Conservation (phyloP, 1,284 basidiomycete species). For the Papiliotrema terrestris region DNA sequence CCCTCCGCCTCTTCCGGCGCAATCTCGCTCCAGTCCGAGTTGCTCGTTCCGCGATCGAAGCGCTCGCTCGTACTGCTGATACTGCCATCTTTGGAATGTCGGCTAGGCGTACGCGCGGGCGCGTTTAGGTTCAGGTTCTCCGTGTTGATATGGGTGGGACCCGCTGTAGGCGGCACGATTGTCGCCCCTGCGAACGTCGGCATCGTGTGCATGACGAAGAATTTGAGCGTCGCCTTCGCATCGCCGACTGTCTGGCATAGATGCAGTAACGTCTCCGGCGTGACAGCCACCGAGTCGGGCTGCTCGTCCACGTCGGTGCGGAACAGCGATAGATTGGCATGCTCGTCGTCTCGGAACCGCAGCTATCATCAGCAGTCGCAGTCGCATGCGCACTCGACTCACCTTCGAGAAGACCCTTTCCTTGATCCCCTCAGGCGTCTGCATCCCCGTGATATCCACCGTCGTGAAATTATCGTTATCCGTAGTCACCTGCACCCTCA, state of each 20-base stretch:
- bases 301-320: slow-evolving; percentile 75
- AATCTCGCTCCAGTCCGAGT: slow-evolving; percentile 28
- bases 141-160: slow-evolving; percentile 26
- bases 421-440: slow-evolving; percentile 67
- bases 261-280: slow-evolving; percentile 64
- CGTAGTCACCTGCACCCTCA: slow-evolving; percentile 59
- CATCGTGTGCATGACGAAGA: slow-evolving; percentile 58
- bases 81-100: slow-evolving; percentile 43
- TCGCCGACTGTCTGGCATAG: slow-evolving; percentile 72
- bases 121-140: slow-evolving; percentile 16
- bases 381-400: slow-evolving; percentile 27
- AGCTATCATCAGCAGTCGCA: slow-evolving; percentile 56
- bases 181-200: slow-evolving; percentile 33
- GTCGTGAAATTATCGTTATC: slow-evolving; percentile 75
- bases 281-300: slow-evolving; percentile 66
- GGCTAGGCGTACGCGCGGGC: slow-evolving; percentile 20
- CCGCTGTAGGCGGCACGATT: slow-evolving; percentile 31
- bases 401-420: slow-evolving; percentile 84
- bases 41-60: slow-evolving; percentile 18
- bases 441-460: slow-evolving; percentile 71
- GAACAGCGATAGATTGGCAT: slow-evolving; percentile 71
- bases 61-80: slow-evolving; percentile 38
- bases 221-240: slow-evolving; percentile 70
- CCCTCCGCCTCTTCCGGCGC: slow-evolving; percentile 16
- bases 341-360: slow-evolving; percentile 78